These are phyloP conservation scores for Capsella bursapastoris DNA, from an alignment of 345 rosid genomes.

Conservation along the genomic window DNA sequence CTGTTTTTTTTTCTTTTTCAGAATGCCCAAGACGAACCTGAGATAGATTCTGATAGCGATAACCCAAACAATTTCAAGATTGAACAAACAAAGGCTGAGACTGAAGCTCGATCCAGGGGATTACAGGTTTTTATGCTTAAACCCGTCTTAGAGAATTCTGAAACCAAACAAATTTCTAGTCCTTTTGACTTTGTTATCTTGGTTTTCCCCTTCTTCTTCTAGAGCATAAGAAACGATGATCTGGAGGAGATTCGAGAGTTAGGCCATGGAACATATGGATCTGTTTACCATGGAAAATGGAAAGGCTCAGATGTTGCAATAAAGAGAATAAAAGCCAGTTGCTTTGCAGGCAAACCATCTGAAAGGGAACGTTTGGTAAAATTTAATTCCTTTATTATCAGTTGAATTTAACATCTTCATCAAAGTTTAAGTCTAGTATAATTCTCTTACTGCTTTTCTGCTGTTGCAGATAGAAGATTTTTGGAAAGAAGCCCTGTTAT, in stretches of 20 bases:
- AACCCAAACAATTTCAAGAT: conserved; percentile 62
- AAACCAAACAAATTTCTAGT: neutral
- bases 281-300: conserved; percentile 99
- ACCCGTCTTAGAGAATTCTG: neutral
- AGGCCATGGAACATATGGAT: conserved; percentile 96
- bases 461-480: conserved; percentile 86
- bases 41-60: conserved; percentile 69
- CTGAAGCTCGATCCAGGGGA: conserved; percentile 90
- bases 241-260: conserved; percentile 92
- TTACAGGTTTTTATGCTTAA: conserved; percentile 64
- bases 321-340: conserved; percentile 98
- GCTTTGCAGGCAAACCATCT: conserved; percentile 97
- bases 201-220: conserved; percentile 44
- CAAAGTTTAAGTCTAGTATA: neutral
- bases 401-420: neutral
- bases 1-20: conserved; percentile 46
- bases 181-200: conserved; percentile 19
- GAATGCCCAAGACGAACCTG: conserved; percentile 71
- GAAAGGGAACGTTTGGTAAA: conserved; percentile 89
- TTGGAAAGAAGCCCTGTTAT: conserved; percentile 95
- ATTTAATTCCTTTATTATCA: neutral
- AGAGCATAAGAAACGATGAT: conserved; percentile 91
- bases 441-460: conserved; percentile 33
- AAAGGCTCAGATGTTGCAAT: conserved; percentile 99
- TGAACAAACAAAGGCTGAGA: conserved; percentile 95